Evolutionary conservation across 257 asterid species (phyloP).

Genomic region (Paulownia fortunei): DNA sequence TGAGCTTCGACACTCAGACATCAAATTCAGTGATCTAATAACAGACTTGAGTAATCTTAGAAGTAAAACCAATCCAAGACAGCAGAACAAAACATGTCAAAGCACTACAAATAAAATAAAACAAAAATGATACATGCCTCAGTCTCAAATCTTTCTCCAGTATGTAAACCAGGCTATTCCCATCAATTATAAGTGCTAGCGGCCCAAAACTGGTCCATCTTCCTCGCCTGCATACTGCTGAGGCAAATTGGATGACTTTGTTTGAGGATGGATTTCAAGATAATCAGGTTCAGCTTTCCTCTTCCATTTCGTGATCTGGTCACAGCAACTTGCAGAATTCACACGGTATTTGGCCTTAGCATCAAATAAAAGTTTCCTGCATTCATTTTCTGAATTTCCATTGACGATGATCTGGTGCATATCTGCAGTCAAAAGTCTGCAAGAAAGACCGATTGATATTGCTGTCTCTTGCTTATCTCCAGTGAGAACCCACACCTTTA

Average conservation of each 20-base stretch:
- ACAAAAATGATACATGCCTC: conserved; percentile 60
- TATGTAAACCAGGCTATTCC: conserved; percentile 95
- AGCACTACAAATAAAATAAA: neutral
- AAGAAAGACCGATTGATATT: conserved; percentile 92
- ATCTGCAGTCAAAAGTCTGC: conserved; percentile 91
- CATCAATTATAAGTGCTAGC: conserved; percentile 94
- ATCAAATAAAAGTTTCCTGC: conserved; percentile 77
- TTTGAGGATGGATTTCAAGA: conserved; percentile 56
- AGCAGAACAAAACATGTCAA: conserved; percentile 17
- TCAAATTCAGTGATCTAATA: conserved; percentile 12
- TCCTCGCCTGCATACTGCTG: conserved; percentile 51
- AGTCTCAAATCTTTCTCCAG: conserved; percentile 89
- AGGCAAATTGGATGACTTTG: conserved; percentile 46
- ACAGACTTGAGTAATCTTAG: conserved; percentile 17
- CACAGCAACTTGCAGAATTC: conserved; percentile 46
- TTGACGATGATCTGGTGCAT: conserved; percentile 88
- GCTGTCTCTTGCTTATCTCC: conserved; percentile 99
- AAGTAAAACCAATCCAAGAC: conserved; percentile 30
- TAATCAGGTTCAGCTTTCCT: conserved; percentile 54
- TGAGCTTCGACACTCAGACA: conserved; percentile 22
- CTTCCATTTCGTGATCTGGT: conserved; percentile 42
- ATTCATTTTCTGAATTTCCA: conserved; percentile 89
- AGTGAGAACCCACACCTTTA: conserved; percentile 98
- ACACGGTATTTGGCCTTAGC: conserved; percentile 73
- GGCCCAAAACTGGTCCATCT: conserved; percentile 57